Evolutionary conservation across 169 alveolate genomes (phyloP).

Genomic region (Cystoisospora suis): DNA sequence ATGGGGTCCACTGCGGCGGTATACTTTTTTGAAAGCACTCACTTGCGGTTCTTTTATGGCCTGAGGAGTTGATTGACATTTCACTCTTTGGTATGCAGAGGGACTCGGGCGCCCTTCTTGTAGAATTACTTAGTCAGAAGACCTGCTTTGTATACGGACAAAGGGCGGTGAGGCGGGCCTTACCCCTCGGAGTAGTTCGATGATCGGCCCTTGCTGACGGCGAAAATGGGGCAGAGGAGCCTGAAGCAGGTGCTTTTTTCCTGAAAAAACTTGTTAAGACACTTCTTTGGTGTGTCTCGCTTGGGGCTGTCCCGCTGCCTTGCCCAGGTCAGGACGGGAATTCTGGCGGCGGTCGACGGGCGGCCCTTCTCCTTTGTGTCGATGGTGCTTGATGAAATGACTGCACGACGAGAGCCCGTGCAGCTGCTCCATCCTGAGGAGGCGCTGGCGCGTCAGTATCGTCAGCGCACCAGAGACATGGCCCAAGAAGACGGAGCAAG

Average conservation of each 20-base stretch:
- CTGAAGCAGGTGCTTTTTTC: background rate
- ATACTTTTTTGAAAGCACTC: too few relatives aligned
- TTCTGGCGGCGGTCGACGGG: constrained; percentile 1
- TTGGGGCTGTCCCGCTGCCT: background rate
- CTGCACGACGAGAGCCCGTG: background rate
- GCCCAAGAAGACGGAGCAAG: background rate
- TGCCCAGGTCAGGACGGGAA: background rate
- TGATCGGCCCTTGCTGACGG: background rate
- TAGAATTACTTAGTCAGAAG: too few relatives aligned
- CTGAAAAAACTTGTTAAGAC: background rate
- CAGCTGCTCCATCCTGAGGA: constrained; percentile 18
- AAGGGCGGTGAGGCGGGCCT: background rate
- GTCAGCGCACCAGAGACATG: background rate
- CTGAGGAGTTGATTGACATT: too few relatives aligned
- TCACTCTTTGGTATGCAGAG: too few relatives aligned
- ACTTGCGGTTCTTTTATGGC: too few relatives aligned
- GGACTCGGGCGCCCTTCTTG: too few relatives aligned
- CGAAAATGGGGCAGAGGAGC: background rate
- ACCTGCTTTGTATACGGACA: background rate
- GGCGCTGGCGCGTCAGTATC: constrained; percentile 14
- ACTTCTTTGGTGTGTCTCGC: background rate
- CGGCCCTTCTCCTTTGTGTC: constrained; percentile 9
- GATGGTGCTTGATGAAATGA: constrained; percentile 17
- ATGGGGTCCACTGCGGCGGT: too few relatives aligned
- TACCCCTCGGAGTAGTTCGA: background rate